phyloP scores from a whole-genome alignment of 768 basidiomycete species.

The Basidioascus undulatus region DNA sequence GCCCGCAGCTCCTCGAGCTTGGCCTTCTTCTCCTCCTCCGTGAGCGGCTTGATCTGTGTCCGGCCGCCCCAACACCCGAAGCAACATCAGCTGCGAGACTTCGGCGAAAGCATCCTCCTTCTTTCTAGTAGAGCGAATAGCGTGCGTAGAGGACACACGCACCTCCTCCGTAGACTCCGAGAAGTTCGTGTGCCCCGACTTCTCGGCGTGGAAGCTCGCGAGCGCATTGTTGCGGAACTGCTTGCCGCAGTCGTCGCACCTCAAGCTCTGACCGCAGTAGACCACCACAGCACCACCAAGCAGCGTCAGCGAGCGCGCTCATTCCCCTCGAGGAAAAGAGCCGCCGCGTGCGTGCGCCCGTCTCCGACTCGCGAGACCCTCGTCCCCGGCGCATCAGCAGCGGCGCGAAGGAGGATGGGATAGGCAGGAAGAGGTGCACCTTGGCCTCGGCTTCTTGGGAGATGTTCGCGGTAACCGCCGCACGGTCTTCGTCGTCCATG shows the following conservation, averaged over 20 bases:
- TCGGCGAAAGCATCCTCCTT: neutral
- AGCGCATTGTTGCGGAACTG: slow-evolving; percentile 57
- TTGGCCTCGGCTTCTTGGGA: slow-evolving; percentile 24
- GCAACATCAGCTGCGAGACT: neutral
- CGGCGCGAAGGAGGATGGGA: too few species aligned
- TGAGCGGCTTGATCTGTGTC: slow-evolving; percentile 67
- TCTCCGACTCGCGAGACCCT: slow-evolving; percentile 5
- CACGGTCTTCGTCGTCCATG: slow-evolving; percentile 40
- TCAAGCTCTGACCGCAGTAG: slow-evolving; percentile 3
- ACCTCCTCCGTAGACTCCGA: slow-evolving; percentile 92
- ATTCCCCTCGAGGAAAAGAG: neutral
- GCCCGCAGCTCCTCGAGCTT: slow-evolving; percentile 52
- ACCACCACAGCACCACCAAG: neutral
- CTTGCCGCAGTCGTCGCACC: slow-evolving; percentile 12
- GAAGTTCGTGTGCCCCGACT: slow-evolving; percentile 83
- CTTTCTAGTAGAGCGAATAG: too few species aligned
- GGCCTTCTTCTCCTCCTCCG: slow-evolving; percentile 73
- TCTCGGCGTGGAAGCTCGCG: slow-evolving; percentile 75
- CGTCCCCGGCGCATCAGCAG: slow-evolving; percentile 13
- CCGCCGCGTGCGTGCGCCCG: slow-evolving; percentile 15
- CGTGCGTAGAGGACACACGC: slow-evolving; percentile 3
- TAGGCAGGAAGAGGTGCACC: too few species aligned
- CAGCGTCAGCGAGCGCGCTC: neutral
- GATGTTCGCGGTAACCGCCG: slow-evolving; percentile 39
- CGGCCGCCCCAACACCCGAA: too few species aligned